Evolutionary conservation across 495 filamentous ascomycete species (phyloP), one percentile per base, ranked within the genome.

Genomic region (Amniculicola lignicola): DNA sequence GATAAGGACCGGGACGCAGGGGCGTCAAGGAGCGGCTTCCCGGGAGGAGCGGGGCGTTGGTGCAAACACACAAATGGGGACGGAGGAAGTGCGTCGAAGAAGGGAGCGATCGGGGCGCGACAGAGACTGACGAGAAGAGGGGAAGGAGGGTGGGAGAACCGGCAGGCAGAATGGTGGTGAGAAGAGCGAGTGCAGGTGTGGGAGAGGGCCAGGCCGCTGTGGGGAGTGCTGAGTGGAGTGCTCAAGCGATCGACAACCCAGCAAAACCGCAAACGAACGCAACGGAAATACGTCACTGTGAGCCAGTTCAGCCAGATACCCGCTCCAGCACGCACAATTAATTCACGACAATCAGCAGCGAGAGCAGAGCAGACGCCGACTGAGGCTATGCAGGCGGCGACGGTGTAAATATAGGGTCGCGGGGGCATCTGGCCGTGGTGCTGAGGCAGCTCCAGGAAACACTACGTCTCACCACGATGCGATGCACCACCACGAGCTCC

Each of bases 1-100:
- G 62, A 57, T 61, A 62, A 62, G 63, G 63, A 62, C 59, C 36
- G 62, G 59, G 49, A 28, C n/a, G 54, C 54, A 43, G 31, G 51
- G 40, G 35, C 7, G 36, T 62, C 55, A 61, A 66, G 63, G 54
- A 59, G 58, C 49, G 49, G 49, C 42, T 59, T 59, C 57, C 49
- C 41, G 14, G 49, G 55, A 23, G 24, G 37, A 50, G 42, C 6
- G 29, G 63, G 51, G 46, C 37, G 29, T 50, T 39, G 54, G 37
- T 40, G 52, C 44, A 14, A 43, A 54, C 44, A 18, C 24, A 27
- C 37, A 51, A 48, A 60, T 6, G 28, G 35, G 51, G 61, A 61
- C 31, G 25, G 55, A 52, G 61, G 18, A 61, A 59, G 44, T 46
- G 61, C 50, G 40, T 31, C 40, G 51, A 63, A 57, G 51, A 51